Evolutionary conservation across 2,329 filamentous ascomycete species (phyloP).

Genomic region (Alternaria sp.): DNA sequence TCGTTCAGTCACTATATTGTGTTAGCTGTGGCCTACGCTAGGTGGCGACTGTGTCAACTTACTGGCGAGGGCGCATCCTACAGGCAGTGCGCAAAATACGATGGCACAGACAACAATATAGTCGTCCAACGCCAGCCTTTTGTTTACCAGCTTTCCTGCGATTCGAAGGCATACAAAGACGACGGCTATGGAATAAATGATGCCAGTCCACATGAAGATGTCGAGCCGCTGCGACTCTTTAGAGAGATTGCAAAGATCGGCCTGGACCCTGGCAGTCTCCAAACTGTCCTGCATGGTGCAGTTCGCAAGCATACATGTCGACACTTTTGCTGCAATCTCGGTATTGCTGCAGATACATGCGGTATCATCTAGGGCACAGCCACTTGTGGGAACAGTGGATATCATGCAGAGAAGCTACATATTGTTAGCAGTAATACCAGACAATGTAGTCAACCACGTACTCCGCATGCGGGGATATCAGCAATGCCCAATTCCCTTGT

Average conservation of each 20-base stretch:
- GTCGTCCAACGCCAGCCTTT: slow-evolving; percentile 29
- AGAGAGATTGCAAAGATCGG: slow-evolving; percentile 28
- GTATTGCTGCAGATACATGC: slow-evolving; percentile 25
- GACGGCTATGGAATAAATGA: slow-evolving; percentile 23
- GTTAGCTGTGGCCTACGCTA: slow-evolving; percentile 6
- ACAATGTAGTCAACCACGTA: slow-evolving; percentile 6
- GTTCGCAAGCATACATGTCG: slow-evolving; percentile 31
- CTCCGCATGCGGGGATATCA: slow-evolving; percentile 32
- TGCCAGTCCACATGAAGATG: slow-evolving; percentile 18
- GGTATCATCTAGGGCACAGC: slow-evolving; percentile 26
- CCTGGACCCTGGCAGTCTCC: slow-evolving; percentile 33
- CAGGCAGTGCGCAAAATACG: slow-evolving; percentile 26
- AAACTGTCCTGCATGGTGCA: slow-evolving; percentile 32
- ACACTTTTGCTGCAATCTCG: slow-evolving; percentile 9
- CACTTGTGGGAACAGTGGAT: slow-evolving; percentile 16
- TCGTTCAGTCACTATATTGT: slow-evolving; percentile 22
- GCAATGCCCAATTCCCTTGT: slow-evolving; percentile 18
- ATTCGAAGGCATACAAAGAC: slow-evolving; percentile 25
- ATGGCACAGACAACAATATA: slow-evolving; percentile 28
- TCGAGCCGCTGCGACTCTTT: slow-evolving; percentile 17
- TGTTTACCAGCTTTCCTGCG: slow-evolving; percentile 23
- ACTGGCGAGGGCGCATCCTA: slow-evolving; percentile 31
- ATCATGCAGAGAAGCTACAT: slow-evolving; percentile 30
- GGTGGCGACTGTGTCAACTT: neutral
- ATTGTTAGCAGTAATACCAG: neutral